Base-by-base conservation (phyloP, 805 yeast genomes). In the Zygotorulaspora sp. region DNA sequence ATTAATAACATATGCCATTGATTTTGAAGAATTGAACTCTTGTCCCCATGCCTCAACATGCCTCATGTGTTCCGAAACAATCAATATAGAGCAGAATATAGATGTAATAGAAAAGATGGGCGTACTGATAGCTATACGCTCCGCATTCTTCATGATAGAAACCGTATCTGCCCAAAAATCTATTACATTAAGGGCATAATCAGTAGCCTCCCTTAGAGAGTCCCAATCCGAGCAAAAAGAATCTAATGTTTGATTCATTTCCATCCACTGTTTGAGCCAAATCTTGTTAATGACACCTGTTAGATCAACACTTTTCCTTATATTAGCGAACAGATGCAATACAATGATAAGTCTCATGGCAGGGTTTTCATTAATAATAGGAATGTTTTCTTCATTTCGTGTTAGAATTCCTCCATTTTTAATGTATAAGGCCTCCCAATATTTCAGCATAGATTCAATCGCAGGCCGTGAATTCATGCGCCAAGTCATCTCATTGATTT, bases 61-160 rank as follows among this genome's bases (percentile, higher is more conserved):
- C 39, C 71, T 68, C 46, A 83, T 59, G 49, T 74, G 80, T 49
- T 80, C 85, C 2, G 86, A 75, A 36, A 82, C 70, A 23, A 83
- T 63, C 37, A 82, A 61, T 9, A 78, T 64, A 1, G 87, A 66
- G 1, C 81, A 74, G 52, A 80, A 80, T 18, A 81, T 71, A 54
- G 87, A 79, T 1, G 87, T 78, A 20, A 82, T 71, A 51, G 83
- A 80, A 57, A 80, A 82, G 18, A 82, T 82, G 1, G 92, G 92
- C 0, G 90, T 81, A 46, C 87, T 66, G 21, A 81, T 70, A 1
- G 85, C 76, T 0, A 83, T 77, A 53, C 76, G 74, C 45, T 76
- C 80, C 1, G 83, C 78, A 55, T 80, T 82, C 36, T 74, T 73
- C 19, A 72, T 73, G 34, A 78, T 74, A 2, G 81, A 72, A n/a